These are phyloP conservation scores for Pseudozyma sp. DNA, from an alignment of 1,284 basidiomycete species.

Conservation along the genomic window DNA sequence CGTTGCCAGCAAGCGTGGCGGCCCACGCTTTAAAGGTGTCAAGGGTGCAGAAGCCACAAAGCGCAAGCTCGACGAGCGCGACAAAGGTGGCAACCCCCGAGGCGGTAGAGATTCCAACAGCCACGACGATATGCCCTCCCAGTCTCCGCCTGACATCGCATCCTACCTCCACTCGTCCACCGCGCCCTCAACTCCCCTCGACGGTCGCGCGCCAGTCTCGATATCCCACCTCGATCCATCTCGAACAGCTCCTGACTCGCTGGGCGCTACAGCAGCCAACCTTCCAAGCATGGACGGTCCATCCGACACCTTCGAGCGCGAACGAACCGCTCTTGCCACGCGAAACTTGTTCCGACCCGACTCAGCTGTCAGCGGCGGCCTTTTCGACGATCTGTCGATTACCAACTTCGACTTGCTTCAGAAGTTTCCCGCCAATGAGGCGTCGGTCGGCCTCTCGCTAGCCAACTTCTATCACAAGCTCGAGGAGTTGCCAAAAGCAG, in stretches of 20 bases:
- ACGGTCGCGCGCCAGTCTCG: constrained; percentile 5
- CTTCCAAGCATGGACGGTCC: constrained; percentile 17
- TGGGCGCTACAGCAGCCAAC: constrained; percentile 7
- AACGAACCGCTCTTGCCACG: constrained; percentile 30
- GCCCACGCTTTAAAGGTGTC: constrained; percentile 61
- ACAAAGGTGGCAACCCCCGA: constrained; percentile 33
- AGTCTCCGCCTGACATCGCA: constrained; percentile 32
- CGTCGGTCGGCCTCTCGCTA: constrained; percentile 26
- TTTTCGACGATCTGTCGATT: constrained; percentile 51
- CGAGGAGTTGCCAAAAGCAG: constrained; percentile 60
- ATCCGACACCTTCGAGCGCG: constrained; percentile 31
- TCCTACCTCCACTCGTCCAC: constrained; percentile 14
- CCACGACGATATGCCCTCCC: constrained; percentile 35
- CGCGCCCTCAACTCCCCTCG: constrained; percentile 19
- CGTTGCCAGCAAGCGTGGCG: constrained; percentile 59
- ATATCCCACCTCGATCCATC: constrained; percentile 15
- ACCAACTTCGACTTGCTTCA: constrained; percentile 57
- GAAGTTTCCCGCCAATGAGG: constrained; percentile 43
- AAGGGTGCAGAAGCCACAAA: constrained; percentile 53
- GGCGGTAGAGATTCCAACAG: constrained; percentile 16
- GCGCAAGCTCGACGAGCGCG: constrained; percentile 51
- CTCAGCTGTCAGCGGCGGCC: constrained; percentile 25
- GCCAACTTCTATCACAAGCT: constrained; percentile 55
- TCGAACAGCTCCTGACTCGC: constrained; percentile 5
- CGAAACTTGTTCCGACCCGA: constrained; percentile 39